Base-by-base conservation (phyloP, 192 early-diverging fungal genomes). In the Backusella psychrophila region DNA sequence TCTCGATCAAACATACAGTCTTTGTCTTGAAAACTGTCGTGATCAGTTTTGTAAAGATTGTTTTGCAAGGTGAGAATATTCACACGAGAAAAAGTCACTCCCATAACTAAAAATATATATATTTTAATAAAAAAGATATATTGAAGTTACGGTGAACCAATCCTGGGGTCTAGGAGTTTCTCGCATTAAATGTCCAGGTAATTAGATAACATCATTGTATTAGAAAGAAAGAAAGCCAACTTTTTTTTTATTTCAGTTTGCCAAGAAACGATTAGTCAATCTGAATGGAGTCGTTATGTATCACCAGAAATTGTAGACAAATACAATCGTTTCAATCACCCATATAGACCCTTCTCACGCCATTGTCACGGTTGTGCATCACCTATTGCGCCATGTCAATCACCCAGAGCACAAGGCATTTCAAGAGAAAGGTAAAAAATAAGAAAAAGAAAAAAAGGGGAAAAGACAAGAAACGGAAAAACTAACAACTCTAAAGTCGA, bases 221-320 rank as follows among this genome's bases (percentile, higher is more conserved):
- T 66, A 44, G 44, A 42, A 66, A 11, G 1, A 34, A 21, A 42
- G 6, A 31, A 31, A 31, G 33, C 33, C 3, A 33, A 33, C 33
- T 33, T 33, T 33, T 33, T 33, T 33, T 42, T 12, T 29, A 44
- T 31, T 26, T 67, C 39, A 79, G 88, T 89, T 12, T 89, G 88
- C 70, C 83, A 84, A 71, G 87, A 89, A 15, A 59, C 76, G 3
- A 81, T 89, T 42, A 65, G 84, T 53, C 79, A 83, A 41, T 68
- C 84, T 8, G 88, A 89, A 76, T 89, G 88, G 88, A 82, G 84
- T 74, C 83, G 84, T 73, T 89, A 89, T 76, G 88, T 89, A 4
- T 84, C 86, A 46, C 77, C 79, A 41, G 69, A 75, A 23, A 80
- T 81, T 8, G 76, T 85, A 9, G 80, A 80, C 9, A 80, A 84